Conservation (phyloP, 148 eudicot species). For the Salicornia ramosissima region DNA sequence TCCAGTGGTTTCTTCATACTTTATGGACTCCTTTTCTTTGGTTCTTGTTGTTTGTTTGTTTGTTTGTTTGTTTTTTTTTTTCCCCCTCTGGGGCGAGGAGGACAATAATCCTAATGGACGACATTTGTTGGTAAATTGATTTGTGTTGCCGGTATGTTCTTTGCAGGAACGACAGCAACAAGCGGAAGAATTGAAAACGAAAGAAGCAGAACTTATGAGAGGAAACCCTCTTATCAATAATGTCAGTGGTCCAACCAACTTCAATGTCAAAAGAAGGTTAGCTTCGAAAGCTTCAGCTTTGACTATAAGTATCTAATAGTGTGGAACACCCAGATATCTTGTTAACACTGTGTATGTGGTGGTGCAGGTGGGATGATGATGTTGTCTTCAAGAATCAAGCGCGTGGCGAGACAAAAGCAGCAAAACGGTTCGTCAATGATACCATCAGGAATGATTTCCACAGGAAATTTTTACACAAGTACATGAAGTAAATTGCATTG, state of each 20-base stretch:
- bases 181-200: constrained; percentile 79
- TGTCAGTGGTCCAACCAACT: constrained; percentile 59
- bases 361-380: constrained; percentile 96
- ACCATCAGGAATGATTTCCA: constrained; percentile 92
- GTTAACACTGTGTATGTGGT: neutral
- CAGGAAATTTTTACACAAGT: constrained; percentile 84
- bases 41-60: no score
- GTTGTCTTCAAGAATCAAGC: constrained; percentile 98
- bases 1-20: neutral
- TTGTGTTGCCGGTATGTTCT: neutral
- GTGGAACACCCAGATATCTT: neutral
- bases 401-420: constrained; percentile 83
- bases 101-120: neutral
- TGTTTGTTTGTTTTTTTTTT: neutral
- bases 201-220: constrained; percentile 83
- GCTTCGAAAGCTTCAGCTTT: neutral
- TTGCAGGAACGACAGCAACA: constrained; percentile 64
- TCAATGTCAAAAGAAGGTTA: constrained; percentile 92
- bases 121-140: neutral
- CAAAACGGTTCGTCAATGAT: constrained; percentile 94
- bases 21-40: neutral
- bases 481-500: constrained; percentile 61
- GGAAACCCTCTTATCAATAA: constrained; percentile 87
- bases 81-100: neutral
- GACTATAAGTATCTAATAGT: neutral